Base-by-base conservation (phyloP, 345 rosid species). In the Pistacia integerrima region DNA sequence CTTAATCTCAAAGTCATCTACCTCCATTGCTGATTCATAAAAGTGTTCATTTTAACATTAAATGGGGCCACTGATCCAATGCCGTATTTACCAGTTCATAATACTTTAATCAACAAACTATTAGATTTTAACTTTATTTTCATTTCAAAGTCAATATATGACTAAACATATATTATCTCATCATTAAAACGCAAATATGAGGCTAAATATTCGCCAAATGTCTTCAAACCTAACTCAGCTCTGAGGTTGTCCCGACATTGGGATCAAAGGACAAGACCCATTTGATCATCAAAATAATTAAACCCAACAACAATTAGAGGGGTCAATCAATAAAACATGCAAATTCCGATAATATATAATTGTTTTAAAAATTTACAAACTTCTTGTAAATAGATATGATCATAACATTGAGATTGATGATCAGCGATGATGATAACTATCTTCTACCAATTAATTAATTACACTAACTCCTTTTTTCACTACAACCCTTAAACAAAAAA, bases 401-500 rank as follows among this genome's bases (percentile, higher is more conserved):
- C 52, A 72, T 60, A 35, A 68, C 54, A 67, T 75, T 59, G 59
- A 80, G 36, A 67, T 77, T 66, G 75, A 82, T 83, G 76, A 80
- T 75, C 75, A 74, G 44, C 44, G 44, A 5, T 5, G 5, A 36
- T 25, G 41, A 77, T 65, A 70, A 85, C 77, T 81, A 70, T 74
- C 72, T 79, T 82, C 92, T 85, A 85, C 91, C 82, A 81, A 84
- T 64, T 85, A 73, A 84, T 79, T 86, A 85, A 88, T 81, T 85
- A 83, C 86, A 86, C 83, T 86, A 74, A 41, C 46, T 41, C 58
- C 48, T 72, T 69, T 55, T 75, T 82, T 75, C 44, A 80, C 82
- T 81, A 84, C 86, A 83, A 84, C 76, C 91, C 97, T 97, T 82
- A 1, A 74, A 85, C 85, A 87, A 87, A 89, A 90, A 91, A 93